Conservation (phyloP, 768 basidiomycete genomes). For the Rossbeevera mucosa region DNA sequence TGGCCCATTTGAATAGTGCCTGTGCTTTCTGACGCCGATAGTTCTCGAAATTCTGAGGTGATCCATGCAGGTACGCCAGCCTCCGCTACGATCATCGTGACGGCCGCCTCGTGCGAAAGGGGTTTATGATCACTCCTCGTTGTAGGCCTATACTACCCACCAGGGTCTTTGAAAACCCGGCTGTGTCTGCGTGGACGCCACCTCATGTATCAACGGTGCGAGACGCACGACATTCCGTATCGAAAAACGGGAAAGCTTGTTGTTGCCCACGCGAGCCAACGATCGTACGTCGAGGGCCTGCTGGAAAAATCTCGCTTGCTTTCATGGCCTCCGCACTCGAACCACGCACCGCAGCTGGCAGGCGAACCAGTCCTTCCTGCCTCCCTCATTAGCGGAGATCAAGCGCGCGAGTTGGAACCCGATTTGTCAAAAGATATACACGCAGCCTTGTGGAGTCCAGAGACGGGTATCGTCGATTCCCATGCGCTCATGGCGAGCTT, state of each 20-base stretch:
- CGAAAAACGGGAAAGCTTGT: slow-evolving; percentile 85
- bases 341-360: slow-evolving; percentile 11
- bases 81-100: neutral
- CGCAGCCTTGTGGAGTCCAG: slow-evolving; percentile 74
- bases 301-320: slow-evolving; percentile 57
- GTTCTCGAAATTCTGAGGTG: slow-evolving; percentile 93
- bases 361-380: slow-evolving; percentile 51
- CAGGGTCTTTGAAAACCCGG: slow-evolving; percentile 75
- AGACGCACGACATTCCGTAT: slow-evolving; percentile 55
- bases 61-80: slow-evolving; percentile 81
- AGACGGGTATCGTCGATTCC: slow-evolving; percentile 88
- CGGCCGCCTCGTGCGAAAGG: neutral
- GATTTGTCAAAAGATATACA: slow-evolving; percentile 68
- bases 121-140: neutral
- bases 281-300: slow-evolving; percentile 64
- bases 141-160: slow-evolving; percentile 79
- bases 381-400: slow-evolving; percentile 59
- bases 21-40: slow-evolving; percentile 24
- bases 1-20: neutral
- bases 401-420: slow-evolving; percentile 76
- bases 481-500: slow-evolving; percentile 79
- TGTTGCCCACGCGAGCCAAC: slow-evolving; percentile 68
- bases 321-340: slow-evolving; percentile 44
- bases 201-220: slow-evolving; percentile 76
- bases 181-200: slow-evolving; percentile 85